These are phyloP conservation scores for Metarhizium guizhouense DNA, from an alignment of 2,329 filamentous ascomycete species.

Conservation along the genomic window DNA sequence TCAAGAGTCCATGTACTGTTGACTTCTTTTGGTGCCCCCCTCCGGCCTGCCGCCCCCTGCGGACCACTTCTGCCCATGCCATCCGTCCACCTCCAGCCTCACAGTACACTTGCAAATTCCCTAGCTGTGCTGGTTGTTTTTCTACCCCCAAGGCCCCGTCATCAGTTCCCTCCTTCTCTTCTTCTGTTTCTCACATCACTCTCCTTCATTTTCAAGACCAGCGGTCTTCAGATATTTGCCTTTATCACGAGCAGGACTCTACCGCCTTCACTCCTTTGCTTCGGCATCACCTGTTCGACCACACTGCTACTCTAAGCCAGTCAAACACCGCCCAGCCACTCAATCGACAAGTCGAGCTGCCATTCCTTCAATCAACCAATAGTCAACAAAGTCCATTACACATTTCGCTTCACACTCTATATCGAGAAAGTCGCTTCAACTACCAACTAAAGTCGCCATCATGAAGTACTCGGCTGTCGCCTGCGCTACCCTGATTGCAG, in stretches of 20 bases:
- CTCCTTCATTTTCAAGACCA: slow-evolving; percentile 7
- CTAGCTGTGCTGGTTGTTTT: background rate
- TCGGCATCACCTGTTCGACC: background rate
- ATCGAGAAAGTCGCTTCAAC: background rate
- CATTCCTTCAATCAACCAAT: background rate
- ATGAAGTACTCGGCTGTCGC: slow-evolving; percentile 33
- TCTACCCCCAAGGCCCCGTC: background rate
- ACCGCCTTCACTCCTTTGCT: slow-evolving; percentile 7
- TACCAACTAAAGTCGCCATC: slow-evolving; percentile 11
- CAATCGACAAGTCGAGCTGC: background rate
- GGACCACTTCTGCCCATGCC: background rate
- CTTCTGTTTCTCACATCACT: slow-evolving; percentile 1
- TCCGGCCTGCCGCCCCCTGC: background rate
- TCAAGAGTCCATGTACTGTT: too few species aligned
- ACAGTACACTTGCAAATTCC: background rate
- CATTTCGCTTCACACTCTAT: too few species aligned
- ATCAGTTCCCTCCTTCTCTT: background rate
- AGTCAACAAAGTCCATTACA: too few species aligned
- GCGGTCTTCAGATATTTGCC: slow-evolving; percentile 5
- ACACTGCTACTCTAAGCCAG: background rate
- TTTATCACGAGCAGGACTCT: slow-evolving; percentile 10
- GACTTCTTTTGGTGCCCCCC: background rate
- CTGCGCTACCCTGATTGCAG: slow-evolving; percentile 26
- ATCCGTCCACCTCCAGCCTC: background rate
- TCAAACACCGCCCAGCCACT: background rate